These are phyloP conservation scores for Letharia lupina DNA, from an alignment of 495 filamentous ascomycete species.

Conservation along the genomic window DNA sequence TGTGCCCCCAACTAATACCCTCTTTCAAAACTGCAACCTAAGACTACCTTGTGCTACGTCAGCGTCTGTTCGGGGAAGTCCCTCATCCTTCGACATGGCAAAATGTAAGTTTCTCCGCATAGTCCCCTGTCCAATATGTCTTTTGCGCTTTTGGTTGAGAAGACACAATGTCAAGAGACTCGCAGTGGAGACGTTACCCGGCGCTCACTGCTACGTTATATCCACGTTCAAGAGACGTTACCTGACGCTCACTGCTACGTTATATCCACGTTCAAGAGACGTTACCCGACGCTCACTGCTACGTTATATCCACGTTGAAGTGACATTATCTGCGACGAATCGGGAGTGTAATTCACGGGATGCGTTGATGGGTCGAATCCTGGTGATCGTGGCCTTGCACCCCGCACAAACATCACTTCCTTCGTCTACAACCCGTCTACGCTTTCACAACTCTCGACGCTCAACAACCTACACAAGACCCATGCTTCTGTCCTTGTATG, in stretches of 20 bases:
- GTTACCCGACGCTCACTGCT: background rate
- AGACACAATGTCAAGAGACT: background rate
- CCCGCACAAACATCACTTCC: background rate
- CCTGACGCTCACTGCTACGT: background rate
- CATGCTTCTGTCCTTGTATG: background rate
- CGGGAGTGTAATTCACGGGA: background rate
- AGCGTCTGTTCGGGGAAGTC: background rate
- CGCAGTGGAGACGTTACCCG: background rate
- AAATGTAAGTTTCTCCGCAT: background rate
- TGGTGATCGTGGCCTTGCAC: background rate
- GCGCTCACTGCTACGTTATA: background rate
- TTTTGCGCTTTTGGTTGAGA: background rate
- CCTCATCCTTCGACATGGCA: background rate
- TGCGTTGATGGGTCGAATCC: background rate
- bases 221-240: background rate
- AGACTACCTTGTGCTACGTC: background rate
- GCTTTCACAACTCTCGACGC: background rate
- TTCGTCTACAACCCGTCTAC: background rate
- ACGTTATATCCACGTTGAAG: background rate
- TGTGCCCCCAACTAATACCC: background rate
- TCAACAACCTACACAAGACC: background rate
- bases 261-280: background rate
- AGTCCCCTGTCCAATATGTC: background rate
- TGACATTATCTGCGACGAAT: background rate
- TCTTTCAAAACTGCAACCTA: background rate